Base-by-base conservation (phyloP, 257 asterid species). In the Hygrophila difformis region DNA sequence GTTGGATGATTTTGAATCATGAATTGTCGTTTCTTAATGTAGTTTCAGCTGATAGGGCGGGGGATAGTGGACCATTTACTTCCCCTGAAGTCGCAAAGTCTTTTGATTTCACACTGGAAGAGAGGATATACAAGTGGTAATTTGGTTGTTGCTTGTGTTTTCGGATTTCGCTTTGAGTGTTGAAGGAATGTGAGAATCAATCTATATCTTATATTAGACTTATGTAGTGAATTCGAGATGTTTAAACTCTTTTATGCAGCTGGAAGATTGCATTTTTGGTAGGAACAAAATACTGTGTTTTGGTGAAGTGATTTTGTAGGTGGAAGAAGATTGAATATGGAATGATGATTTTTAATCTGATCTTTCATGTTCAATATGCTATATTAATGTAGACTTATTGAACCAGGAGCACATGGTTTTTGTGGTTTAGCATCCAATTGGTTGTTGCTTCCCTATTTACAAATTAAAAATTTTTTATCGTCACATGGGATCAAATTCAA, bases 121-220 rank as follows among this genome's bases (percentile, higher is more conserved):
- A 85, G 61, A 80, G 92, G 44, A 89, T 89, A 53, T 85, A 89
- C 64, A 85, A 85, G 59, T 89, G 98, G 98, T 89, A 70, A 56
- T 47, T 47, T 40, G 15, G 20, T 49, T 44, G 12, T 20, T 12
- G 12, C 2, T 3, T 12, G 12, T 33, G 12, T 33, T 33, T 33
- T 12, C 7, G 29, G 3, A 2, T 24, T 33, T 33, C 6, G 12
- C 10, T 33, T 33, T 9, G 7, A 24, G 29, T 33, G 8, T 9
- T 2, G 12, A 12, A 33, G 37, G 37, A 4, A 2, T 42, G 53
- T 18, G 10, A 21, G 18, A 24, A 16, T 13, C 26, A 28, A 6
- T 11, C 6, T 12, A 18, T 6, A 16, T 14, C 8, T 29, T 39
- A 29, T 15, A 20, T 35, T 35, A 15, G 7, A 18, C 10, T 17